A percentile compares a stretch with the other conserved stretches of the same genome.
Evolutionary conservation across 805 yeast genomes (phyloP).

Genomic region (Novakomyces olei): DNA sequence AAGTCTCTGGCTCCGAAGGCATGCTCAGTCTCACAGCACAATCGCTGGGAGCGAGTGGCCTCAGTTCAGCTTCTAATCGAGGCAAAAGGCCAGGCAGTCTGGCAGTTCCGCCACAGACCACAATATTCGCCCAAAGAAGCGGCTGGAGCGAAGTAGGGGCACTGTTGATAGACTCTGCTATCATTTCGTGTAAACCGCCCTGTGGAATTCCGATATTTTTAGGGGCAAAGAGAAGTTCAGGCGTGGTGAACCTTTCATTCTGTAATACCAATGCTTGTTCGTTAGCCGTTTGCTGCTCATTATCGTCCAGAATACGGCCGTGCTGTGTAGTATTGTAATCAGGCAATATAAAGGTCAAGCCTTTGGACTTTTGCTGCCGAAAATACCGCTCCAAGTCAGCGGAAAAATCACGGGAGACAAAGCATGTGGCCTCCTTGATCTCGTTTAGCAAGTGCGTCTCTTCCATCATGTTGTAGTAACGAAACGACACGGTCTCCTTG

Average conservation of each 20-base stretch:
- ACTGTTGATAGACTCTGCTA: slow-evolving; percentile 42
- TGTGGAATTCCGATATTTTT: slow-evolving; percentile 54
- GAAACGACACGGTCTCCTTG: slow-evolving; percentile 63
- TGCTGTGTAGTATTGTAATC: slow-evolving; percentile 60
- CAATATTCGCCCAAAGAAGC: slow-evolving; percentile 54
- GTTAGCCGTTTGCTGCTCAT: background rate
- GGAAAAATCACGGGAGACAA: slow-evolving; percentile 39
- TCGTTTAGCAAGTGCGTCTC: slow-evolving; percentile 69
- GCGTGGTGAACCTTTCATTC: slow-evolving; percentile 75
- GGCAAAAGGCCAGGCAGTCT: slow-evolving; percentile 43
- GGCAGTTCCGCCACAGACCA: slow-evolving; percentile 64
- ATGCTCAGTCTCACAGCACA: too few species aligned
- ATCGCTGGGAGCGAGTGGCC: slow-evolving; percentile 18
- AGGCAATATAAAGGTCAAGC: slow-evolving; percentile 62
- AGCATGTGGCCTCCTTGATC: slow-evolving; percentile 59
- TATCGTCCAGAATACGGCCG: slow-evolving; percentile 27
- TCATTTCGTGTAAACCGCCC: slow-evolving; percentile 52
- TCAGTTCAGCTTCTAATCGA: slow-evolving; percentile 26
- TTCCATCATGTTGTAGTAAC: slow-evolving; percentile 84
- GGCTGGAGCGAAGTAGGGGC: slow-evolving; percentile 54
- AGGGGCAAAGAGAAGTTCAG: slow-evolving; percentile 76
- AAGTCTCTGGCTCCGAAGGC: too few species aligned
- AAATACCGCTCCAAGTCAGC: slow-evolving; percentile 21
- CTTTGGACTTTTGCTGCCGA: slow-evolving; percentile 15
- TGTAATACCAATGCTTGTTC: slow-evolving; percentile 40